A percentile compares a stretch with the other conserved stretches of the same genome.
phyloP scores from a whole-genome alignment of 1,284 basidiomycete genomes.

The Gymnopus androsaceus region DNA sequence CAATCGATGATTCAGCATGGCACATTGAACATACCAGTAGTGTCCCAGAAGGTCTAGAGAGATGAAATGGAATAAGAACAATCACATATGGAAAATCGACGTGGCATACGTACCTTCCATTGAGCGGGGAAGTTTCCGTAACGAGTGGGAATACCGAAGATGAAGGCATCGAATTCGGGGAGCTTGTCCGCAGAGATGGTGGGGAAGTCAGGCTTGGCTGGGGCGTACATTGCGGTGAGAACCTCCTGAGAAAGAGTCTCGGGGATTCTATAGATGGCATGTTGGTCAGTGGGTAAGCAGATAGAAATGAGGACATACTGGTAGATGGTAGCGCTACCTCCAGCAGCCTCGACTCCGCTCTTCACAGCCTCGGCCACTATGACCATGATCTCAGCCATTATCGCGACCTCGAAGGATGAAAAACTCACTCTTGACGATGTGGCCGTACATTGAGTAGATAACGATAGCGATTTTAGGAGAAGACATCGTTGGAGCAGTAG shows the following conservation, averaged over 20 bases:
- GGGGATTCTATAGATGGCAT: constrained; percentile 54
- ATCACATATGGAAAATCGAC: background rate
- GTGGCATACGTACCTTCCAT: constrained; percentile 56
- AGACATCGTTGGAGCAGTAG: background rate
- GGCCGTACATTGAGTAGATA: constrained; percentile 84
- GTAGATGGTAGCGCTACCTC: constrained; percentile 74
- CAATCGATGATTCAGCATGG: no score
- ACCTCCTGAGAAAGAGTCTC: constrained; percentile 87
- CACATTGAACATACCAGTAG: constrained; percentile 73
- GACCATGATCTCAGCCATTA: no score
- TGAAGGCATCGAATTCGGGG: constrained; percentile 64
- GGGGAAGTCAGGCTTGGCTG: constrained; percentile 73
- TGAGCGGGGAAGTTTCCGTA: constrained; percentile 67
- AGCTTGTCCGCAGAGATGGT: constrained; percentile 69
- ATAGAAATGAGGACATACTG: constrained; percentile 50
- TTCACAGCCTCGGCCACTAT: constrained; percentile 81
- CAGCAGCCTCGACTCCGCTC: constrained; percentile 68
- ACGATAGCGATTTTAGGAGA: constrained; percentile 73
- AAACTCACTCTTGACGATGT: constrained; percentile 68
- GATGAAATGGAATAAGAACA: background rate
- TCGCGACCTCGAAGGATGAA: constrained; percentile 6
- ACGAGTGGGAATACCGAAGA: constrained; percentile 62
- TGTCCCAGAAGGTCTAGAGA: constrained; percentile 75
- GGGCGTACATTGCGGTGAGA: constrained; percentile 76
- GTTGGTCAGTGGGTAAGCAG: constrained; percentile 5